phyloP scores from a whole-genome alignment of 805 yeast species.

The Yarrowia hollandica region DNA sequence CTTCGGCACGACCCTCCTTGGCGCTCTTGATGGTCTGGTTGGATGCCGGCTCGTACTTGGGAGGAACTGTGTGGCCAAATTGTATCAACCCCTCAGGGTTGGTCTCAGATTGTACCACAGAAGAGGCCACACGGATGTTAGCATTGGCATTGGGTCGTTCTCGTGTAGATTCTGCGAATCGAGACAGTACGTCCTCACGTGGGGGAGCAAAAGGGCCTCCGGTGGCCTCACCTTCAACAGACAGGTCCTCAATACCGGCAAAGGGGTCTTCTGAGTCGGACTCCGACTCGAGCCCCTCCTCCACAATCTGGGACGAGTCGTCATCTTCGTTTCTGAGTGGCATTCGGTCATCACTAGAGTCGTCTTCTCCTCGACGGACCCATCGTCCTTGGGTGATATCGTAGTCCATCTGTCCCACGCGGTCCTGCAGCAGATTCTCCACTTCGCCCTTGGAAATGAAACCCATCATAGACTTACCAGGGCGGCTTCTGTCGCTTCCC shows the following conservation, averaged over 20 bases:
- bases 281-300: neutral
- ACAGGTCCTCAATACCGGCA: neutral
- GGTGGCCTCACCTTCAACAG: neutral
- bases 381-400: neutral
- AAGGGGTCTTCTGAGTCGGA: conserved; percentile 8
- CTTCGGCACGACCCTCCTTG: conserved; percentile 18
- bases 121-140: neutral
- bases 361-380: neutral
- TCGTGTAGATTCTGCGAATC: neutral
- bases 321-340: conserved; percentile 1
- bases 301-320: neutral
- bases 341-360: neutral
- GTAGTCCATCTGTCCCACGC: conserved; percentile 21
- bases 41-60: neutral
- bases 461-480: conserved; percentile 10
- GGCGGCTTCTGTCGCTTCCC: neutral
- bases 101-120: neutral
- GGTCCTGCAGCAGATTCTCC: neutral
- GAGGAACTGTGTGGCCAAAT: neutral
- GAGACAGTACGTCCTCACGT: neutral
- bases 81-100: conserved; percentile 4
- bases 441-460: conserved; percentile 22
- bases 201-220: too few species aligned
- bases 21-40: conserved; percentile 24
- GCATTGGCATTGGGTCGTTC: neutral